Evolutionary conservation across 2,329 filamentous ascomycete genomes (phyloP), one percentile per base, ranked within the genome.

Genomic region (Anisogramma anomala): DNA sequence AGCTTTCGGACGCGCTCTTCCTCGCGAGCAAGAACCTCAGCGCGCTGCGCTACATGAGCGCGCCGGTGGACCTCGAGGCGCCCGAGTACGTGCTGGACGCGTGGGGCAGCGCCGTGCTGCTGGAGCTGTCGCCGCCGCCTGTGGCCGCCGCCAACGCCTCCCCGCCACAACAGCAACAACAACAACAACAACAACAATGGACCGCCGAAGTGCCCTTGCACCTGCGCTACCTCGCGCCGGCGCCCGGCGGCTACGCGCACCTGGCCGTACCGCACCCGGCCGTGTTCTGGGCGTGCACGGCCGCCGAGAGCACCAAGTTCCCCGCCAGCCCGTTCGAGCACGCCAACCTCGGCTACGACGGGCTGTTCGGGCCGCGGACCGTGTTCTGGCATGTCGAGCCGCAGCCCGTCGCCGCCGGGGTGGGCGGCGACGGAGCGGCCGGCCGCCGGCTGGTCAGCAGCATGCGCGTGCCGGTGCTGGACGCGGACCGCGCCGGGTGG

Each of bases 251-350:
- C 3, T 67, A 74, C 48, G 58, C 63, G 2, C 50, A 67, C 4
- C 59, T 79, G 1, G 63, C 76, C n/a, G 58, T 91, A 0, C 84
- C 89, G 0, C 88, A 82, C 65, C 89, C 89, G 0, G 73, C 76
- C 0, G 73, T 95, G 0, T 95, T 95, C 65, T 95, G 88, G 88
- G 86, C 87, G 0, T 96, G 89, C 55, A 68, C 73, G 6, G 74
- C 79, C 0, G 72, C 75, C 8, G 71, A 76, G 38, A 76, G 72
- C 1, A 70, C 69, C 1, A 81, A 84, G 52, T 84, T 89, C 60
- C 60, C 72, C 0, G 72, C 70, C 4, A 94, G 83, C 53, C 89
- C 89, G 0, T 96, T 96, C 59, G 88, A 95, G 58, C 69, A 84
- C 5, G 65, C 71, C n/a, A 76, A 85, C 54, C 53, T 95, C n/a